These are phyloP conservation scores for Melaleuca alternifolia DNA, from an alignment of 345 rosid species.

Conservation along the genomic window DNA sequence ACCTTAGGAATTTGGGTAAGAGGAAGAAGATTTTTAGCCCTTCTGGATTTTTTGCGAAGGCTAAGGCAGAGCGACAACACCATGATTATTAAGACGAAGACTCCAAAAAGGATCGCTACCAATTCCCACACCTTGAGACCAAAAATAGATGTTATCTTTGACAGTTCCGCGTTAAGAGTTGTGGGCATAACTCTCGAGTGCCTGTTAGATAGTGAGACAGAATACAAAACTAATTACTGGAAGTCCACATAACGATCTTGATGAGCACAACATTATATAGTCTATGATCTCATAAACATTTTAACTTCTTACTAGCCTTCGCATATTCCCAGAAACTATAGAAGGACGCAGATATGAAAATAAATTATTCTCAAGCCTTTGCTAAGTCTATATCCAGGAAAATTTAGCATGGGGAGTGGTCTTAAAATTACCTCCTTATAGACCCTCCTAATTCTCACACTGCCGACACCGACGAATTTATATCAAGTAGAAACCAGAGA, in stretches of 20 bases:
- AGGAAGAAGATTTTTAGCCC: constrained; percentile 37
- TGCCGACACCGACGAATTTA: not conserved
- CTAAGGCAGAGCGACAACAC: constrained; percentile 61
- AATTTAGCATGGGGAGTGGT: not conserved
- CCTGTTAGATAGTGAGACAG: not conserved
- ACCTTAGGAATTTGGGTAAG: constrained; percentile 27
- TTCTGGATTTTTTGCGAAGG: constrained; percentile 59
- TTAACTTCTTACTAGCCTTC: not conserved
- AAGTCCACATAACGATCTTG: not conserved
- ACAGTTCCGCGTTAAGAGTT: constrained; percentile 44
- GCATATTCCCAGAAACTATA: not conserved
- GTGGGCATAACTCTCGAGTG: constrained; percentile 34
- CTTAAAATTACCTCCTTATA: not conserved
- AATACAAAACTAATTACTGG: not conserved
- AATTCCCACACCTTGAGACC: constrained; percentile 68
- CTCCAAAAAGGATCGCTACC: constrained; percentile 48
- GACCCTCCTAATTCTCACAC: not conserved
- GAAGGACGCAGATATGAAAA: not conserved
- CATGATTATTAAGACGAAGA: constrained; percentile 38
- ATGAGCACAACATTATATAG: not conserved
- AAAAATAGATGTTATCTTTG: constrained; percentile 30
- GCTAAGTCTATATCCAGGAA: not conserved
- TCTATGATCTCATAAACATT: not conserved
- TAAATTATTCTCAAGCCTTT: not conserved
- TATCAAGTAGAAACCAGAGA: not conserved